Evolutionary conservation across 352 stramenopile species (phyloP).

Genomic region (Phytopythium mirpurense): DNA sequence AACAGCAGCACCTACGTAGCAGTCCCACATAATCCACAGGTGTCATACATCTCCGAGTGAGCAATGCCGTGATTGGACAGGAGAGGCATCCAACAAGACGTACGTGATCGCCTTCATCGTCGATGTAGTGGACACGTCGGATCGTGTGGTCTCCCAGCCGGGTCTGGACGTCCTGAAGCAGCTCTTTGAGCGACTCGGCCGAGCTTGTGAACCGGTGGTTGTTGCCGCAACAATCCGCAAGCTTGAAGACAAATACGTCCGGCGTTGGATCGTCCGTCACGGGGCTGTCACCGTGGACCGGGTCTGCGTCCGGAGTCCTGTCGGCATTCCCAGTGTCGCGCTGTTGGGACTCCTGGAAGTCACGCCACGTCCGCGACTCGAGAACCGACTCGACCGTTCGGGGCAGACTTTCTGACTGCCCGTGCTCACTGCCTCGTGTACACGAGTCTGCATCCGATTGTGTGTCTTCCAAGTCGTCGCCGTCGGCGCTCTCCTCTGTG

Average conservation of each 20-base stretch:
- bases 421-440: background rate
- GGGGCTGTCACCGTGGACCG: conserved; percentile 11
- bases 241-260: conserved; percentile 79
- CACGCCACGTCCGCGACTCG: conserved; percentile 35
- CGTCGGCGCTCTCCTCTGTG: conserved; percentile 32
- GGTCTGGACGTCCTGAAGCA: conserved; percentile 67
- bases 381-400: conserved; percentile 22
- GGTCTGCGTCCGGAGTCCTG: conserved; percentile 6
- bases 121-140: conserved; percentile 70
- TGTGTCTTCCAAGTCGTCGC: conserved; percentile 26
- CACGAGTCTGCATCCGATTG: background rate
- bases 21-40: background rate
- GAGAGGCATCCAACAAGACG: conserved; percentile 5
- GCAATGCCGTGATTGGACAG: conserved; percentile 1
- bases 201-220: conserved; percentile 86
- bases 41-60: background rate
- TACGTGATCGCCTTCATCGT: conserved; percentile 81
- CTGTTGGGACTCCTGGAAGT: conserved; percentile 23
- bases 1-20: conserved; percentile 79
- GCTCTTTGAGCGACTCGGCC: conserved; percentile 60
- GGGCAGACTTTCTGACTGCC: background rate
- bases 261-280: conserved; percentile 17
- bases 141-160: conserved; percentile 74
- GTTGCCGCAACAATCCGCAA: conserved; percentile 74
- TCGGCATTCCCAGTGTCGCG: background rate